Percentiles rank a stretch among this genome's conserved stretches.
Evolutionary conservation across 768 basidiomycete genomes (phyloP).

Genomic region (Termitomyces titanicus): DNA sequence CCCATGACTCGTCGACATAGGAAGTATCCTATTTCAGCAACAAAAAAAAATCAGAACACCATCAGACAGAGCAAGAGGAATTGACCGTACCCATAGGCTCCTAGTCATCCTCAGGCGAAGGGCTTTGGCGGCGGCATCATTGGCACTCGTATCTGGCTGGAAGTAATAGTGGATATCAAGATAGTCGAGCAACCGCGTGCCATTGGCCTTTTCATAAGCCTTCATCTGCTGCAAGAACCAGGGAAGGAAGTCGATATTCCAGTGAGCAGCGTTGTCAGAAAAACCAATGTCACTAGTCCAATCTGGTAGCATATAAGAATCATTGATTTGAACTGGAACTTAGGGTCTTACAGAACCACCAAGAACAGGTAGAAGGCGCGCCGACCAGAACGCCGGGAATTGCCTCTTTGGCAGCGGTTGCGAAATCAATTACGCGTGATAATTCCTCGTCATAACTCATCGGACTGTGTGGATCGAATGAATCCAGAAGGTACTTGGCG

Average conservation of each 20-base stretch:
- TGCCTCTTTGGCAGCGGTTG: constrained; percentile 38
- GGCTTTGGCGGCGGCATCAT: constrained; percentile 48
- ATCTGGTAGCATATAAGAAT: no score
- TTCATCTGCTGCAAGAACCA: constrained; percentile 55
- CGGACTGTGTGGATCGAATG: constrained; percentile 24
- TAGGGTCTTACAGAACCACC: constrained; percentile 38
- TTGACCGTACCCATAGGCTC: constrained; percentile 40
- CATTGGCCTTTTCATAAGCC: constrained; percentile 25
- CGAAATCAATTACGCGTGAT: constrained; percentile 37
- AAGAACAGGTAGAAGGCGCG: constrained; percentile 44
- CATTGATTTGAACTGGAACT: not conserved
- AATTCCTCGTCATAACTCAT: constrained; percentile 52
- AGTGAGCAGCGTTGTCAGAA: constrained; percentile 46
- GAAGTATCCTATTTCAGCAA: constrained; percentile 31
- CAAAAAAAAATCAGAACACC: not conserved
- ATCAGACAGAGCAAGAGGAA: not conserved
- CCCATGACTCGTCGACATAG: constrained; percentile 55
- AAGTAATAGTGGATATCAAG: constrained; percentile 58
- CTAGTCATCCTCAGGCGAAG: constrained; percentile 46
- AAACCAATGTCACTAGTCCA: constrained; percentile 50
- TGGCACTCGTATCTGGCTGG: constrained; percentile 49
- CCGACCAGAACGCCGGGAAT: constrained; percentile 41
- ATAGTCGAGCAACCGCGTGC: constrained; percentile 46
- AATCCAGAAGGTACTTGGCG: not conserved
- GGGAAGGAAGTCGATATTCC: constrained; percentile 51